phyloP scores from a whole-genome alignment of 805 yeast genomes.

The Monosporozyma aerobia region DNA sequence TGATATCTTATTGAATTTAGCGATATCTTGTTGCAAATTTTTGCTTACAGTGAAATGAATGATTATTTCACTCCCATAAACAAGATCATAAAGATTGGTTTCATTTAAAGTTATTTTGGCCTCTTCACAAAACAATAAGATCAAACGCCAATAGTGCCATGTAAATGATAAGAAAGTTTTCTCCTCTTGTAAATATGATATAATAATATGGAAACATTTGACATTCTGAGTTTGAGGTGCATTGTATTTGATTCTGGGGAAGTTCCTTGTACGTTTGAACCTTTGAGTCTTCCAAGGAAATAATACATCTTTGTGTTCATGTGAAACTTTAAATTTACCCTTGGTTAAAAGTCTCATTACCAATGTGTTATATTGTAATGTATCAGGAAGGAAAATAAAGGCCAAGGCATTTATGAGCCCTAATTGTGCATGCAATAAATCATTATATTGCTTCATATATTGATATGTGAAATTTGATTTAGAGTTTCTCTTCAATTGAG shows the following conservation, averaged over 20 bases:
- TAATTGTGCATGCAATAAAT: conserved; percentile 19
- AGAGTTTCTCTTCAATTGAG: conserved; percentile 19
- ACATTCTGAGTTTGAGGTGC: neutral
- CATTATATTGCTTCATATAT: neutral
- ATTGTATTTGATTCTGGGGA: neutral
- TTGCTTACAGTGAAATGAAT: neutral
- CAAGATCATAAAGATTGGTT: neutral
- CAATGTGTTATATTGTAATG: conserved; percentile 17
- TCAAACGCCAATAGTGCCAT: conserved; percentile 28
- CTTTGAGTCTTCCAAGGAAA: conserved; percentile 17
- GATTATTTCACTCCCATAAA: neutral
- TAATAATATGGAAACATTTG: conserved; percentile 19
- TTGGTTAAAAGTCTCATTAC: neutral
- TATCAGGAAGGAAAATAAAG: conserved; percentile 23
- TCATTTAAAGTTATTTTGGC: neutral
- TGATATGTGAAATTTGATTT: conserved; percentile 5
- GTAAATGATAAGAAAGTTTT: conserved; percentile 21
- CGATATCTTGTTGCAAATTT: neutral
- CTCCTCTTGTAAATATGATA: conserved; percentile 26
- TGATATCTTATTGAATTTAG: neutral
- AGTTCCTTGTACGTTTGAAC: neutral
- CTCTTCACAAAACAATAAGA: conserved; percentile 3
- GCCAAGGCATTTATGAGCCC: conserved; percentile 28
- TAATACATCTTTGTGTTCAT: conserved; percentile 1
- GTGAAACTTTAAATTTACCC: neutral